Evolutionary conservation across 116 monocot genomes (phyloP), one percentile per base, ranked within the genome.

Genomic region (Posidonia oceanica): DNA sequence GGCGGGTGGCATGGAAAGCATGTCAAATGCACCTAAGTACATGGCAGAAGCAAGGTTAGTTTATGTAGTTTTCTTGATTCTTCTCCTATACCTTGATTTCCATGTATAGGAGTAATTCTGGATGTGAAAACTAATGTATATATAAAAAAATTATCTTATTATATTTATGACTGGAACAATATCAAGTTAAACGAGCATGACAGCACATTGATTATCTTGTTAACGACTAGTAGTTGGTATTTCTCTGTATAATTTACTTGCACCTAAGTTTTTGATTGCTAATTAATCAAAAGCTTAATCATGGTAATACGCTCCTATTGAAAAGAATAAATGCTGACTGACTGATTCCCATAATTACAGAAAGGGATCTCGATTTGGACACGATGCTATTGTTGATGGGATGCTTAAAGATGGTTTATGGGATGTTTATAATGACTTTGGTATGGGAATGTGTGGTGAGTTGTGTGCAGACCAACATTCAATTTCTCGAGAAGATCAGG

Each of bases 1-100:
- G 40, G 75, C 87, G 64, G 96, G 96, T 79, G 96, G 96, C 40
- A 96, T 96, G 96, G 96, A 96, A 74, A 96, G 91, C 84, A 91
- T 96, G 96, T 89, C 96, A 72, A 96, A 96, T 87, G 91, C 89
- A 54, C 96, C 96, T 14, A 91, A 96, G 66, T 91, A 91, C 75
- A 69, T 96, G 59, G 84, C 78, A 75, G 87, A 96, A 55, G 88
- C 87, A 68, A 91, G 96, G 96, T 95, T 11, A 13, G 61, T 39
- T 18, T 18, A 53, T 48, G 61, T 39, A 22, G 66, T 83, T 29
- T 69, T 57, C 64, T 39, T 62, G 21, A 37, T 64, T 57, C 54
- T 18, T 56, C 40, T 64, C 14, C 61, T 23, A 12, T 12, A 61
- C 5, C 36, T 61, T 22, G 48, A 29, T 12, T 36, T 23, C 36